Base-by-base conservation (phyloP, 192 early-diverging fungal species). In the Backusella macrospora region DNA sequence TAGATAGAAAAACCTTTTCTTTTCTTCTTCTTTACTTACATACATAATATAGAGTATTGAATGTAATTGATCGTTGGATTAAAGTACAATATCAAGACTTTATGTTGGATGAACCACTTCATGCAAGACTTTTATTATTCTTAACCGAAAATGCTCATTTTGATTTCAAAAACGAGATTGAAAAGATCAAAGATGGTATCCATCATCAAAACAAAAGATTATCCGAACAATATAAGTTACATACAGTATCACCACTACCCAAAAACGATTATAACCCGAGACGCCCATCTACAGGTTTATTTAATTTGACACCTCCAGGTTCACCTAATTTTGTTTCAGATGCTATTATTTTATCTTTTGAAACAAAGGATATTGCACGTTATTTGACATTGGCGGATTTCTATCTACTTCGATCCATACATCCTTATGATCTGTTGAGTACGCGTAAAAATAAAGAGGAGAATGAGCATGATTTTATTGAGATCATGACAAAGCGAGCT, bases 11-110 rank as follows among this genome's bases (percentile, higher is more conserved):
- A 9, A 21, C 5, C 52, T 59, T 23, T 18, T 23, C 7, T 1
- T 18, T 18, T 0, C 16, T 8, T 34, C 0, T 5, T 44, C 23
- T 48, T 42, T n/a, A n/a, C n/a, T n/a, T n/a, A n/a, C n/a, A n/a
- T n/a, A n/a, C n/a, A n/a, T n/a, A n/a, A 16, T n/a, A 40, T 74
- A 91, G 86, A 55, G 86, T 91, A 8, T 72, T 92, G 0, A 80
- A 82, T 65, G 86, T 92, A 0, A 74, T 92, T 39, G 47, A 80
- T 9, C 83, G 90, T 26, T 92, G 91, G 91, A 80, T 90, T 9
- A 81, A 83, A 49, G 68, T 92, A 4, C 86, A 89, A 64, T 86
- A 77, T 42, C 82, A 91, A 48, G 86, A 91, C 52, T 90, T 92
- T 77, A 85, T 77, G n/a, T 71, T 66, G 6, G 78, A 87, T 45